Evolutionary conservation across 1,284 basidiomycete species (phyloP), one percentile per base, ranked within the genome.

Genomic region (Butyriboletus appendiculatus): DNA sequence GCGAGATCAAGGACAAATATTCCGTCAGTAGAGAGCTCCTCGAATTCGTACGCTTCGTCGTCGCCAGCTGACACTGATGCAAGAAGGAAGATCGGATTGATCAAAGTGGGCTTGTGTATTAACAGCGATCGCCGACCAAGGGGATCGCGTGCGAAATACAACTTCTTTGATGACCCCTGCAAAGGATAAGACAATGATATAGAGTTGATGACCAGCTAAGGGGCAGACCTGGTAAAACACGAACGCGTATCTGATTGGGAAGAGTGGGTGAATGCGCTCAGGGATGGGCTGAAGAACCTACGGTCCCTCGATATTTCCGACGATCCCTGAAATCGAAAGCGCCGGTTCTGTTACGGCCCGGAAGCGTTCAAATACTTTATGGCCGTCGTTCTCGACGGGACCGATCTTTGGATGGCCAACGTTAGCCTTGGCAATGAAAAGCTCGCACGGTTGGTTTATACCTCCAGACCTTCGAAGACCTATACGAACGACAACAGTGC

Each of bases 101-200:
- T 51, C 1, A 58, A 46, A 16, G 77, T 79, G 16, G 87, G 85
- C 53, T 70, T 73, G 55, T 89, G 84, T 20, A 92, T 71, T 2
- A 98, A 76, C 1, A 99, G 79, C 8, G 96, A 98, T 40, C 97
- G 82, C 28, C 97, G 82, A 1, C 96, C 96, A 1, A 98, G 81
- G 2, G 94, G 92, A 70, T 99, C 96, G 44, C 96, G 81, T 6
- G 82, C 92, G 67, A 92, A 96, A 71, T 85, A 89, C 4, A 98
- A 61, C 34, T 73, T 78, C 37, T 70, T 69, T 4, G 76, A 73
- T 37, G 57, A 38, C 39, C 72, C 71, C 85, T 92, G 40, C 12
- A 42, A 14, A 10, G 5, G 20, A 30, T 69, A 24, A 63, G 48
- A 49, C 7, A 8, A 33, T n/a, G n/a, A n/a, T 9, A 35, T 28